Base-by-base conservation (phyloP, 2,329 filamentous ascomycete species). In the Apiospora kogelbergensis region DNA sequence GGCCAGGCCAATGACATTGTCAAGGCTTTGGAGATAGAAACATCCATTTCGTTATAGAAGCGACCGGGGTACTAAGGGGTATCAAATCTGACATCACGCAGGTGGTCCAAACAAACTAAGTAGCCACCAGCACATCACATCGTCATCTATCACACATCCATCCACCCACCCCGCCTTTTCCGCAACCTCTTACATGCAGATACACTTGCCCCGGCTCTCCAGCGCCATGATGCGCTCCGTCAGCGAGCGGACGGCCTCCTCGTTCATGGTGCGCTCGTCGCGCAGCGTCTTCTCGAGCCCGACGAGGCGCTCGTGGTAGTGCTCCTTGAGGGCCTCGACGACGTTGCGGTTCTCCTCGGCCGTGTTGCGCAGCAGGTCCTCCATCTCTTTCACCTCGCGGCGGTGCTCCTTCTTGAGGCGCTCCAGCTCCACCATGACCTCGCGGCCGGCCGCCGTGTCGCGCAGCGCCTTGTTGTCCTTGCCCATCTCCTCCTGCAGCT, bases 401-500 rank as follows among this genome's bases (percentile, higher is more conserved):
- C 44, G 81, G 22, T 86, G 84, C 71, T 88, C 86, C 68, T 84
- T 85, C 68, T 91, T 76, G 71, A 89, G 83, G 60, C 80, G 81
- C 73, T 85, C 84, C 69, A 91, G 76, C 72, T 90, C 88, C 41
- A 86, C 84, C 70, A 88, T 86, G 0, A 86, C 87, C 67, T 87
- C 86, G 15, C 88, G 87, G 1, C 83, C 83, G 45, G 82, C 81
- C 33, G 77, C 75, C 33, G 77, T 78, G 66, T 78, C 77, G 66
- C 82, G 81, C 24, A 90, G 84, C 66, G 84, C 85, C 75, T 84
- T 86, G 46, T 86, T 78, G 65, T 90, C 85, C 74, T 86, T 86
- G 71, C 85, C 87, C 72, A 93, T 79, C 76, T 92, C 90, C 63
- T 89, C 85, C 72, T 92, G 92, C 78, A 92, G 91, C 40, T 87